phyloP scores from a whole-genome alignment of 305 asterid genomes.

The Rubia peregrina region DNA sequence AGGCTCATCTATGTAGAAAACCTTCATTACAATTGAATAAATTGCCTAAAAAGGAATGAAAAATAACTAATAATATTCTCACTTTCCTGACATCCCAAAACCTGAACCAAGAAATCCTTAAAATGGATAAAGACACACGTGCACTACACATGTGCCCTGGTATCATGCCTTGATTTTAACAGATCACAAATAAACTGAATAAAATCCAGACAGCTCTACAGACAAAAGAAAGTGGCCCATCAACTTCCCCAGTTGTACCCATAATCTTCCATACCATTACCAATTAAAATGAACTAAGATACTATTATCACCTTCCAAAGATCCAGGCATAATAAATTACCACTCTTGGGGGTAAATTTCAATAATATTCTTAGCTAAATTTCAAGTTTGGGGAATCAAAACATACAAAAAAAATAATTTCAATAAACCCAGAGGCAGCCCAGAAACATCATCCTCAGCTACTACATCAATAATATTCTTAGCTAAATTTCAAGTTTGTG shows the following conservation, averaged over 20 bases:
- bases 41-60: no score
- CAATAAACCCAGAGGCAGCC: conserved; percentile 9
- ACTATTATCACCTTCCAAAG: conserved; percentile 18
- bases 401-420: background rate
- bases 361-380: no score
- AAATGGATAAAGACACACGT: conserved; percentile 14
- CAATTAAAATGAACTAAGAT: background rate
- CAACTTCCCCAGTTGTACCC: conserved; percentile 26
- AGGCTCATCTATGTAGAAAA: no score
- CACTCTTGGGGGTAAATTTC: conserved; percentile 5
- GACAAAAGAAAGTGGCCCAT: background rate
- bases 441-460: conserved; percentile 22
- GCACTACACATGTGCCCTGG: conserved; percentile 17
- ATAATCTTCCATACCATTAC: conserved; percentile 11
- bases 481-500: background rate
- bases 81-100: background rate
- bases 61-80: no score
- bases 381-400: no score
- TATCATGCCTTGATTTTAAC: conserved; percentile 1
- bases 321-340: conserved; percentile 14
- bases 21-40: no score
- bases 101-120: background rate
- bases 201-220: conserved; percentile 13
- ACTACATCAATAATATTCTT: conserved; percentile 9
- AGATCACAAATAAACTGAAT: background rate